Percentiles rank a stretch among this genome's conserved stretches.
These are phyloP conservation scores for Camellia oleifera DNA, from an alignment of 179 eudicot species.

Conservation along the genomic window DNA sequence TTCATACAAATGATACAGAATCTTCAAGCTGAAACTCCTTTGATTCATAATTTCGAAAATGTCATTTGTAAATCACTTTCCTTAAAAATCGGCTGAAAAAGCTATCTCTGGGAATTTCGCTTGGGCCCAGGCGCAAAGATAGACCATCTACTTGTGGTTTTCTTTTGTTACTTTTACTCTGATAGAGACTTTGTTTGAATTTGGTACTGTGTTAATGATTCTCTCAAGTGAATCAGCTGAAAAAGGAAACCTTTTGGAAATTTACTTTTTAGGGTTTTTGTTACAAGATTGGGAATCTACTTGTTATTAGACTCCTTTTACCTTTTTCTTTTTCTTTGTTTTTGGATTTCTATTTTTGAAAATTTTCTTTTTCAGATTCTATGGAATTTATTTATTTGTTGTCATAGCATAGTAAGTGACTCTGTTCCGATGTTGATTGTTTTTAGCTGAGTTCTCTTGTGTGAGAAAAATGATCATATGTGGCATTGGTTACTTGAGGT, in stretches of 20 bases:
- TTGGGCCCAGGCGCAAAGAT: not conserved
- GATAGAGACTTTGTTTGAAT: not conserved
- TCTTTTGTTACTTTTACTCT: not conserved
- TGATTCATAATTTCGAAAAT: too few relatives aligned
- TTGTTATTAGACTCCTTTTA: constrained; percentile 3
- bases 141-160: not conserved
- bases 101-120: not conserved
- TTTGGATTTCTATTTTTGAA: not conserved
- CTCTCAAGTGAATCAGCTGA: not conserved
- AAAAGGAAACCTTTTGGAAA: not conserved
- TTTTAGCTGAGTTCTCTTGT: not conserved
- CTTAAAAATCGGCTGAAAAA: not conserved
- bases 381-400: not conserved
- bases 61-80: too few relatives aligned
- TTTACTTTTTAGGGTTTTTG: not conserved
- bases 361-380: not conserved
- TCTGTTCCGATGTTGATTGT: not conserved
- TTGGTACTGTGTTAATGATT: not conserved
- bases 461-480: not conserved
- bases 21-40: too few relatives aligned
- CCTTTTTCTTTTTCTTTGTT: not conserved
- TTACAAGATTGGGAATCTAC: not conserved
- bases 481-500: not conserved
- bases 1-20: too few relatives aligned
- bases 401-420: not conserved